Evolutionary conservation across 306 rosid genomes (phyloP).

Genomic region (Castanospermum australe): DNA sequence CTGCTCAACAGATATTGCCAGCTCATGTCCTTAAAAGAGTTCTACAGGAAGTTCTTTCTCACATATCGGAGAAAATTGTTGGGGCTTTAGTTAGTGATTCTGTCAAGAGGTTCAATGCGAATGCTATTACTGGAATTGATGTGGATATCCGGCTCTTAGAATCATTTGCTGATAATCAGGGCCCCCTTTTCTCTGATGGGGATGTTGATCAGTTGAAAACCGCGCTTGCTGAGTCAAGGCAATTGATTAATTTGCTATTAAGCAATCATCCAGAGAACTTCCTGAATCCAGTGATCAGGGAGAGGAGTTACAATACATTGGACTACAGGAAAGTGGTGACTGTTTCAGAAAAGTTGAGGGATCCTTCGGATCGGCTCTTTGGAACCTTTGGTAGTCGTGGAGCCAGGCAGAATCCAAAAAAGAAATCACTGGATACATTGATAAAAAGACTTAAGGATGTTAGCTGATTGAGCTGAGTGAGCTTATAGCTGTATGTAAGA

Average conservation of each 20-base stretch:
- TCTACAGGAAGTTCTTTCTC: conserved; percentile 79
- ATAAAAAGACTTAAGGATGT: conserved; percentile 90
- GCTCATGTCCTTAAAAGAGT: conserved; percentile 86
- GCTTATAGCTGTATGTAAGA: conserved; percentile 48
- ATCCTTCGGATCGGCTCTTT: conserved; percentile 86
- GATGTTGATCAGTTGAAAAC: conserved; percentile 72
- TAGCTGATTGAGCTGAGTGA: conserved; percentile 70
- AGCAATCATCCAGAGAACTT: conserved; percentile 94
- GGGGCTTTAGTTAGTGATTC: conserved; percentile 74
- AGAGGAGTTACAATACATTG: conserved; percentile 80
- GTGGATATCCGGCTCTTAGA: conserved; percentile 81
- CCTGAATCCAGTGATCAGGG: conserved; percentile 92
- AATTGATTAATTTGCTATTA: conserved; percentile 72
- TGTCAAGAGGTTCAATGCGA: conserved; percentile 75
- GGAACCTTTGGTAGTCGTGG: conserved; percentile 93
- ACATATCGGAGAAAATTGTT: conserved; percentile 80
- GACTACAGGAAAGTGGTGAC: conserved; percentile 81
- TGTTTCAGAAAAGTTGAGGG: conserved; percentile 86
- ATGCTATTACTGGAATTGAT: conserved; percentile 78
- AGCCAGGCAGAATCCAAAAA: conserved; percentile 87
- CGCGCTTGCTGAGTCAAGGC: conserved; percentile 79
- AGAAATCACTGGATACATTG: conserved; percentile 80
- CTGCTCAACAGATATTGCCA: conserved; percentile 95
- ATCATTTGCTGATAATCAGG: conserved; percentile 91
- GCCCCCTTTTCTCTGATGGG: conserved; percentile 66